Base-by-base conservation (phyloP, 164 flowering plant genomes). In the Houttuynia cordata region DNA sequence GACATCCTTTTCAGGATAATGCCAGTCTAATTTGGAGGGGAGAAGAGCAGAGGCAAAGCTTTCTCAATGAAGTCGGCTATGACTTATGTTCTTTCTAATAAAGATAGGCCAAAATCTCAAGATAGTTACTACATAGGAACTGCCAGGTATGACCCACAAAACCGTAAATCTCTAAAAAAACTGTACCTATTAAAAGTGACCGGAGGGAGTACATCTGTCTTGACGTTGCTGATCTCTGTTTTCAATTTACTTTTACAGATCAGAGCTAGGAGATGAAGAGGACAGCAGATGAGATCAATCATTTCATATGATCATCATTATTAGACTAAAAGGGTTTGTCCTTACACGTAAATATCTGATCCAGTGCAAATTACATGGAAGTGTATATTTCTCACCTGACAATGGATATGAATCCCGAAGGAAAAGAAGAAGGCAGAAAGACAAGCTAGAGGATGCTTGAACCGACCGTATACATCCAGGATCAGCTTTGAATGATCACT, bases 21-120 rank as follows among this genome's bases (percentile, higher is more conserved):
- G 80, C 58, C 47, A 72, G 74, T 65, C 63, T 71, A 51, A 61
- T 75, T 57, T 80, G 87, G 90, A 80, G 77, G 56, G 60, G 71
- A 70, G 86, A 82, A 21, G 81, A 75, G 19, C 86, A 83, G 53
- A 80, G 77, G 68, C 86, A 81, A 64, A 82, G 64, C 69, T 61
- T 74, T 51, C 73, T 24, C 19, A 83, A 68, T 77, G 78, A 74
- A 67, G 65, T 72, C 70, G 83, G 78, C 25, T 67, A 73, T 79
- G 71, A 63, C 81, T 66, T 79, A 71, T 73, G 73, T 65, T 74
- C 78, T 66, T 78, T 79, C 64, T 73, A 79, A 62, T 70, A 66
- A 79, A 19, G 8, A 56, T 18, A 10, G 37, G 37, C 37, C 37
- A 47, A 53, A 45, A 61, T 50, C 77, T 73, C 21, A 58, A 34